Evolutionary conservation across 306 rosid genomes (phyloP).

Genomic region (Ammopiptanthus mongolicus): DNA sequence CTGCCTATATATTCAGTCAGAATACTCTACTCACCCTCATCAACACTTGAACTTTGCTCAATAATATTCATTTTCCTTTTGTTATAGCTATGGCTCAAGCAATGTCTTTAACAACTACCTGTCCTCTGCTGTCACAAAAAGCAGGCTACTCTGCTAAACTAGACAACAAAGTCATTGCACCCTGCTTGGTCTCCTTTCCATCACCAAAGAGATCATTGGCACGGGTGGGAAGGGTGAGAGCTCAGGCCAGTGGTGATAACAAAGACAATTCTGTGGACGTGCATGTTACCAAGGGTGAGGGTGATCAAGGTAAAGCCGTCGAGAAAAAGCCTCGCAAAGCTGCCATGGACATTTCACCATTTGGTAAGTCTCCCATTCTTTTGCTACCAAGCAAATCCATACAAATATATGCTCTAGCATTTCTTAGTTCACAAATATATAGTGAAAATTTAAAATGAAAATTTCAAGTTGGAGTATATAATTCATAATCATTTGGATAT

Average conservation of each 20-base stretch:
- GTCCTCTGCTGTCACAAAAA: constrained; percentile 32
- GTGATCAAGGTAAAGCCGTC: constrained; percentile 31
- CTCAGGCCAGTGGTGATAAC: constrained; percentile 38
- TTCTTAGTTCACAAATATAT: not conserved
- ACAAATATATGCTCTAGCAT: not conserved
- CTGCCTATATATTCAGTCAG: constrained; percentile 21
- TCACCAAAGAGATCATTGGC: not conserved
- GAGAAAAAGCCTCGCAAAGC: constrained; percentile 44
- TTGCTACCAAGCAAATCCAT: not conserved
- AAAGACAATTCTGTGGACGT: constrained; percentile 56
- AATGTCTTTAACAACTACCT: constrained; percentile 32
- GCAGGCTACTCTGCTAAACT: constrained; percentile 13
- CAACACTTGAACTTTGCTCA: not conserved
- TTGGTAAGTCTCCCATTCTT: constrained; percentile 34
- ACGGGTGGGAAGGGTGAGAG: constrained; percentile 31
- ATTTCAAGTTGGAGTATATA: not conserved
- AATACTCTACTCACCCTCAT: not conserved
- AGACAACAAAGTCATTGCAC: not conserved
- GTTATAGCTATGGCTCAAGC: constrained; percentile 47
- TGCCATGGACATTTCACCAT: constrained; percentile 55
- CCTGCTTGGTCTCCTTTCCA: constrained; percentile 36
- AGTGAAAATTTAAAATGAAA: not conserved
- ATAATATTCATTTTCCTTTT: not conserved
- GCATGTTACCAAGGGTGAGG: constrained; percentile 35
- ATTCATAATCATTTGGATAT: not conserved